Percentiles rank a stretch among this genome's conserved stretches.
Conservation (phyloP, 2,329 filamentous ascomycete species). For the Colletotrichum sansevieriae region DNA sequence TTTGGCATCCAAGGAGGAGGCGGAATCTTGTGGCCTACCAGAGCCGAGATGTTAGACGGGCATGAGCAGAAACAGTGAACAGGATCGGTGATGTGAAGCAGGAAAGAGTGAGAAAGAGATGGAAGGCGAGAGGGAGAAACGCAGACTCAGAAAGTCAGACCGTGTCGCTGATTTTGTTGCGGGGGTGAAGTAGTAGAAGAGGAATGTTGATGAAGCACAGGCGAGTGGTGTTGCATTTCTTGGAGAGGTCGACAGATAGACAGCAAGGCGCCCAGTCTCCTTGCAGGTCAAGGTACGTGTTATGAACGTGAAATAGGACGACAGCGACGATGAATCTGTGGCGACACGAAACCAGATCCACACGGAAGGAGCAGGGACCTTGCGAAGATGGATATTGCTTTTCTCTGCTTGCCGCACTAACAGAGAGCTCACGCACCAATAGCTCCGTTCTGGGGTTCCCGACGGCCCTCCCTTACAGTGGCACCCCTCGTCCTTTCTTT, state of each 20-base stretch:
- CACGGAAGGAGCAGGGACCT: constrained; percentile 40
- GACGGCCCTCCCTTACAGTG: constrained; percentile 43
- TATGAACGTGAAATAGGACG: constrained; percentile 32
- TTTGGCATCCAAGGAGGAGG: constrained; percentile 20
- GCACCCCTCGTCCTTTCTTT: constrained; percentile 43
- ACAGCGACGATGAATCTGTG: constrained; percentile 35
- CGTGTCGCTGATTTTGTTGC: constrained; percentile 44
- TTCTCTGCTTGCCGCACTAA: constrained; percentile 43
- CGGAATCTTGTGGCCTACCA: constrained; percentile 26
- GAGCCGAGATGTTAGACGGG: constrained; percentile 17
- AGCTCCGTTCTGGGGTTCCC: constrained; percentile 37
- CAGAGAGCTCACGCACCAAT: constrained; percentile 42
- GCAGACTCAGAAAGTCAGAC: constrained; percentile 43
- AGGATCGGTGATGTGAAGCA: constrained; percentile 16
- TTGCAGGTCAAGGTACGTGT: constrained; percentile 34
- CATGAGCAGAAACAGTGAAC: constrained; percentile 20
- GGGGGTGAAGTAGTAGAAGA: constrained; percentile 42
- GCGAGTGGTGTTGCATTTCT: constrained; percentile 41
- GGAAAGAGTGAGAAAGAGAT: constrained; percentile 33
- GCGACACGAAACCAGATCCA: constrained; percentile 38
- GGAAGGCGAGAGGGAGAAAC: constrained; percentile 39
- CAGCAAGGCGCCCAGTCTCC: constrained; percentile 27
- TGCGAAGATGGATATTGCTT: constrained; percentile 40
- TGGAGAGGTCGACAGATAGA: constrained; percentile 37
- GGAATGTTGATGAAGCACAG: constrained; percentile 39